Conservation (phyloP, 352 stramenopile genomes). For the Phytophthora hybrid region DNA sequence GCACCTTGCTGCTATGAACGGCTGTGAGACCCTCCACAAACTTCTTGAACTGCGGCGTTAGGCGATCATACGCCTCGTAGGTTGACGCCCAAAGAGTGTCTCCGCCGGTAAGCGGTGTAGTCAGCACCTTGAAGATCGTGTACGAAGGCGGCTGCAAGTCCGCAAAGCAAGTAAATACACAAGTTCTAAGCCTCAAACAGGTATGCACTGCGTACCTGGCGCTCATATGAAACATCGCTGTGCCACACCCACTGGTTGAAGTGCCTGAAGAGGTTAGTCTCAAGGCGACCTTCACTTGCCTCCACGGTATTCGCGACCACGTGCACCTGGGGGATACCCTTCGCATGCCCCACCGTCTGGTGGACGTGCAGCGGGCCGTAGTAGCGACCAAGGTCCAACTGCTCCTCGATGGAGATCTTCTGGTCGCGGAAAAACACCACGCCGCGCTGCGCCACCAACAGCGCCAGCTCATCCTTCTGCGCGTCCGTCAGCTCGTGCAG, state of each 20-base stretch:
- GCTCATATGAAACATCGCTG: constrained; percentile 51
- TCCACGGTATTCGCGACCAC: constrained; percentile 26
- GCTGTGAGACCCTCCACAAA: constrained; percentile 53
- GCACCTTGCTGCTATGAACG: constrained; percentile 56
- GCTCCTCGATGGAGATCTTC: constrained; percentile 25
- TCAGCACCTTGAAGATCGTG: constrained; percentile 40
- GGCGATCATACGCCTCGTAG: constrained; percentile 59
- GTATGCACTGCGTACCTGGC: constrained; percentile 13
- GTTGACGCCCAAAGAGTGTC: constrained; percentile 55
- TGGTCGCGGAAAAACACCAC: constrained; percentile 36
- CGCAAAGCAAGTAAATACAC: background rate
- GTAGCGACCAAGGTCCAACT: constrained; percentile 30
- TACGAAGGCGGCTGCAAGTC: constrained; percentile 34
- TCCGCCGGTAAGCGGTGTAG: constrained; percentile 39
- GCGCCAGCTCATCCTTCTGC: constrained; percentile 29
- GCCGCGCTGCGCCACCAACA: constrained; percentile 25
- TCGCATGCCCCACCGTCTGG: constrained; percentile 22
- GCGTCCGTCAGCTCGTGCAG: constrained; percentile 31
- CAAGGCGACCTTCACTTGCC: background rate
- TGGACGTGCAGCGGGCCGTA: constrained; percentile 27
- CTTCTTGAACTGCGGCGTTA: constrained; percentile 48
- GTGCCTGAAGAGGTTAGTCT: background rate
- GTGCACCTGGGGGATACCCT: constrained; percentile 23
- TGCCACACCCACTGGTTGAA: constrained; percentile 36
- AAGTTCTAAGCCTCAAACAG: too few species aligned